These are phyloP conservation scores for Chamaenerion angustifolium DNA, from an alignment of 345 rosid species.

Conservation along the genomic window DNA sequence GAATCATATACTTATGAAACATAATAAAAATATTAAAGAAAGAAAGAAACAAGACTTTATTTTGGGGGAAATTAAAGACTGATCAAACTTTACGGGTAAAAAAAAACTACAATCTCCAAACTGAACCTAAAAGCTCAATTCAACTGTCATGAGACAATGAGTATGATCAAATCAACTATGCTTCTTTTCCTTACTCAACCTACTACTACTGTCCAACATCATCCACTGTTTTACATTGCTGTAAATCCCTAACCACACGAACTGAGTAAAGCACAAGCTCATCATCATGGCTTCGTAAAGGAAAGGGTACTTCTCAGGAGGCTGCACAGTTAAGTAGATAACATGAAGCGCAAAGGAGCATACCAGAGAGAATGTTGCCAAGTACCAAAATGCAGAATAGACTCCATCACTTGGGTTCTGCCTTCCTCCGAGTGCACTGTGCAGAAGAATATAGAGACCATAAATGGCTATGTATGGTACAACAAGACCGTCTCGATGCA, in stretches of 20 bases:
- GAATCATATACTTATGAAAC: too few species aligned
- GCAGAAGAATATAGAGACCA: conserved; percentile 38
- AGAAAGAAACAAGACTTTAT: too few species aligned
- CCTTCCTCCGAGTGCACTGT: conserved; percentile 26
- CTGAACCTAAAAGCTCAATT: too few species aligned
- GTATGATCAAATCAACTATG: conserved; percentile 7
- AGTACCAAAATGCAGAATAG: conserved; percentile 12
- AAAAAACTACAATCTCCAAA: too few species aligned
- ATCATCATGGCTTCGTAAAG: conserved; percentile 37
- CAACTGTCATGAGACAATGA: too few species aligned
- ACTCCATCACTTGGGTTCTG: conserved; percentile 7
- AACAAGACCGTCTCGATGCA: conserved; percentile 60
- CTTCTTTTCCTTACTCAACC: conserved; percentile 18
- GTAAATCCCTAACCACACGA: conserved; percentile 17
- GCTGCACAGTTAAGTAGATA: conserved; percentile 33
- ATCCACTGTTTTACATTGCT: conserved; percentile 28
- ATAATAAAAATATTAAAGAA: too few species aligned
- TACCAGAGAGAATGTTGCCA: conserved; percentile 19
- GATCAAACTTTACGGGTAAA: too few species aligned
- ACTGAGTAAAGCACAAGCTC: conserved; percentile 29
- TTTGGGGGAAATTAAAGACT: too few species aligned
- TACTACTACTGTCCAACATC: conserved; percentile 8
- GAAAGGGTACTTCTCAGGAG: conserved; percentile 32
- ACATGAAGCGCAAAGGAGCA: conserved; percentile 50
- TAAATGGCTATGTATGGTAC: conserved; percentile 43